phyloP scores from a whole-genome alignment of 2,329 filamentous ascomycete species.

The Cercospora zeina region DNA sequence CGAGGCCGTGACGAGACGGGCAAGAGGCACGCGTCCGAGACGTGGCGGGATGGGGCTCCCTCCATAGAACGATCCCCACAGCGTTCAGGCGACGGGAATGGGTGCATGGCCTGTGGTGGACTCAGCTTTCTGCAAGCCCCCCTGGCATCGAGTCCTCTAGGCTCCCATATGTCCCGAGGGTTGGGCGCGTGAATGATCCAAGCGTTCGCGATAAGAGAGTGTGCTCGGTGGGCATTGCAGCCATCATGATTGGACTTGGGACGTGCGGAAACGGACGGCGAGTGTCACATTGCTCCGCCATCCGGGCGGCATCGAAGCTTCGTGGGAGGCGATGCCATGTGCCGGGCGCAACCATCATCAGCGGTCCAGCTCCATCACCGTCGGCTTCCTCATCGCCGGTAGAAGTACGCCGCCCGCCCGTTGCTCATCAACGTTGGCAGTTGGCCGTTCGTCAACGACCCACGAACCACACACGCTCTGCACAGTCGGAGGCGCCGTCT shows the following conservation, averaged over 20 bases:
- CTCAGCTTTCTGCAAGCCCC: constrained; percentile 28
- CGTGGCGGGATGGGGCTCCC: constrained; percentile 30
- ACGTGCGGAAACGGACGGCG: neutral
- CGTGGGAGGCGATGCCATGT: neutral
- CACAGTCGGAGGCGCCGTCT: constrained; percentile 15
- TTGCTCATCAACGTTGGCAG: too few relatives aligned
- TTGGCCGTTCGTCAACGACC: too few relatives aligned
- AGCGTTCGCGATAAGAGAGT: neutral
- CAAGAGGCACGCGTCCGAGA: constrained; percentile 30
- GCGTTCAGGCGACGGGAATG: constrained; percentile 23
- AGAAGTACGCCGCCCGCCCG: too few relatives aligned
- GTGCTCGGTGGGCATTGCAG: too few relatives aligned
- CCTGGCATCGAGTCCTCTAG: constrained; percentile 22
- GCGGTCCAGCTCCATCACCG: too few relatives aligned
- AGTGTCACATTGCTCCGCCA: too few relatives aligned
- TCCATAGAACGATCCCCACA: constrained; percentile 33
- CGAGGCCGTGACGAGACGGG: constrained; percentile 12
- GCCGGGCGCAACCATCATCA: neutral
- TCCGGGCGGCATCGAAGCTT: neutral
- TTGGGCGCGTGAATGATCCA: neutral
- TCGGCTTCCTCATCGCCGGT: too few relatives aligned
- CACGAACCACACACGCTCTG: too few relatives aligned
- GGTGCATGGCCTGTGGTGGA: constrained; percentile 19
- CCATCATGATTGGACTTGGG: constrained; percentile 18
- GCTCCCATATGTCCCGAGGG: neutral